phyloP scores from a whole-genome alignment of 225 moss, liverwort and hornwort species.

The Straminergon stramineum region DNA sequence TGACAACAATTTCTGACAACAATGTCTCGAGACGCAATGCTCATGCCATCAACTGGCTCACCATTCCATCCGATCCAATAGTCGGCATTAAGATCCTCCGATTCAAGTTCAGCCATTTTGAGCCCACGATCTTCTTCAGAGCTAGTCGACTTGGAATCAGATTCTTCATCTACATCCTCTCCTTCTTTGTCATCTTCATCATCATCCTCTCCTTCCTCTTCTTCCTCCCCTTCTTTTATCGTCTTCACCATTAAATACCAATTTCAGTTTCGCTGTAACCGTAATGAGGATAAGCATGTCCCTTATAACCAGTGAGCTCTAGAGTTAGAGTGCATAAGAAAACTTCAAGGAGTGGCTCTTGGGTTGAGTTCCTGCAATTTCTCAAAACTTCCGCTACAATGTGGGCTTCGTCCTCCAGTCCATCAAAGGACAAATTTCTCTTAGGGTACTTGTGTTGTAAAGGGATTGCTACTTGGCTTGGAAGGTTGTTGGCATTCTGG shows the following conservation, averaged over 20 bases:
- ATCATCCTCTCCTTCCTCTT: no score
- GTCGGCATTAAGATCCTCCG: neutral
- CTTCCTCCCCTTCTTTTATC: neutral
- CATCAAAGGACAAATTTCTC: neutral
- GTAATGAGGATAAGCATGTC: neutral
- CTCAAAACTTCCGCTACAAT: neutral
- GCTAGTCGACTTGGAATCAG: neutral
- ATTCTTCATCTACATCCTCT: no score
- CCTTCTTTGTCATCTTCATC: no score
- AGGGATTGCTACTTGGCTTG: neutral
- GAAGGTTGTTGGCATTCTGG: neutral
- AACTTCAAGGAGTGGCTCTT: neutral
- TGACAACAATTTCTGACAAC: neutral
- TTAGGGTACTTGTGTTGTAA: neutral
- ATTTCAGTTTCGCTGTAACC: neutral
- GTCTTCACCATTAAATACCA: neutral
- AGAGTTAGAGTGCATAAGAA: no score
- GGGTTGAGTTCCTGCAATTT: neutral
- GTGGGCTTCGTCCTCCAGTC: neutral
- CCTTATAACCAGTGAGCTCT: neutral
- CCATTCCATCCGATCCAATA: neutral
- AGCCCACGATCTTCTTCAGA: neutral
- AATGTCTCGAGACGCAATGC: neutral
- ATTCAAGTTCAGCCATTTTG: neutral
- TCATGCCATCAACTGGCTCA: neutral